Evolutionary conservation across 2,329 filamentous ascomycete genomes (phyloP).

Genomic region (Aspergillus brunneoviolaceus): DNA sequence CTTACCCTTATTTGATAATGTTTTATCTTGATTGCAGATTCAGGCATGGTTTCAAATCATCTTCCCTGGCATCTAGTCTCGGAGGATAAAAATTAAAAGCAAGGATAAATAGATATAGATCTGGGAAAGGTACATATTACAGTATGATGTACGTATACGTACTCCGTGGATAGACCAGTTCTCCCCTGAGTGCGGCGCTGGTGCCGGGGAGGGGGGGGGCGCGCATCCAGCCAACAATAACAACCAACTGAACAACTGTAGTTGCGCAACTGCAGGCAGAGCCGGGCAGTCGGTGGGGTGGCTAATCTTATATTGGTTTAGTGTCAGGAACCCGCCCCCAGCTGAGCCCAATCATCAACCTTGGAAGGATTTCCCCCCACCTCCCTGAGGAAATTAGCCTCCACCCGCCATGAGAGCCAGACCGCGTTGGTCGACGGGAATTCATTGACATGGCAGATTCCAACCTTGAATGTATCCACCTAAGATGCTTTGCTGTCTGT

Average conservation of each 20-base stretch:
- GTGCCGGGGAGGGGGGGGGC: no score
- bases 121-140: background rate
- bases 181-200: slow-evolving; percentile 15
- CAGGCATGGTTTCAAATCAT: background rate
- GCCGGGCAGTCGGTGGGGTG: slow-evolving; percentile 1
- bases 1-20: background rate
- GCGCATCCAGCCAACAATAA: background rate
- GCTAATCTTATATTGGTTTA: slow-evolving; percentile 5
- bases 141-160: background rate
- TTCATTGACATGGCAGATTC: background rate
- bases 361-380: background rate
- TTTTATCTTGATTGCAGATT: background rate
- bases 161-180: no score
- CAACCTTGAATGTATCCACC: background rate
- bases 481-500: no score
- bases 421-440: background rate
- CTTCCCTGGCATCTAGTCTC: background rate
- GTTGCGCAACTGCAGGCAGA: slow-evolving; percentile 2
- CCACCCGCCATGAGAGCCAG: slow-evolving; percentile 5
- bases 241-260: background rate
- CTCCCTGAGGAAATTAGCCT: slow-evolving; percentile 5
- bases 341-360: background rate
- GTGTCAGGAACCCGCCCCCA: slow-evolving; percentile 28
- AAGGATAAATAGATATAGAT: background rate
- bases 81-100: background rate